These are phyloP conservation scores for Carex arenaria DNA, from an alignment of 202 grass and related monocot genomes.

Conservation along the genomic window DNA sequence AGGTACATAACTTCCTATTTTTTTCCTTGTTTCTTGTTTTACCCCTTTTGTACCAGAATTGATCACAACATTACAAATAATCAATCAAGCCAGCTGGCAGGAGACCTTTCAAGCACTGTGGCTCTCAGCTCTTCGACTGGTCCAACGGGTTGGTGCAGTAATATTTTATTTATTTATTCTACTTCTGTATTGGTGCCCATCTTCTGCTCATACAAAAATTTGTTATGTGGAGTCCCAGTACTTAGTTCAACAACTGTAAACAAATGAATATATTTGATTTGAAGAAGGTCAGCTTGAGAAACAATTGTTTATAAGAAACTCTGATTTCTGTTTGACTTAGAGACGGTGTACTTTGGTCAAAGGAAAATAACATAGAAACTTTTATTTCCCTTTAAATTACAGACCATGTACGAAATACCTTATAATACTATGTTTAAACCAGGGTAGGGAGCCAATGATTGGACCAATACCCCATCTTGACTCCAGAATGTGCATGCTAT, in stretches of 20 bases:
- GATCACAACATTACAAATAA: slow-evolving; percentile 67
- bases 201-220: background rate
- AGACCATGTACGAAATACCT: slow-evolving; percentile 6
- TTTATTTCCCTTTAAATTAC: background rate
- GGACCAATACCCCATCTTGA: slow-evolving; percentile 86
- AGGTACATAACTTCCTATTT: slow-evolving; percentile 10
- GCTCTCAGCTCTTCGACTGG: slow-evolving; percentile 81
- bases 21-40: background rate
- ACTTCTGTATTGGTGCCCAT: background rate
- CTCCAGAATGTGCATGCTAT: slow-evolving; percentile 74
- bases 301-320: background rate
- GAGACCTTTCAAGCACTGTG: slow-evolving; percentile 95
- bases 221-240: background rate
- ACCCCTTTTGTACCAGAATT: slow-evolving; percentile 42
- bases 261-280: background rate
- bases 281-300: background rate
- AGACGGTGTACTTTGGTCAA: background rate
- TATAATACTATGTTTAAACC: slow-evolving; percentile 24
- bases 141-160: slow-evolving; percentile 58
- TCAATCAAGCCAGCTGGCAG: slow-evolving; percentile 88
- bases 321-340: background rate
- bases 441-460: slow-evolving; percentile 79
- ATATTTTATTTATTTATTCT: background rate
- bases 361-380: background rate
- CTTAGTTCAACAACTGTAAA: background rate